phyloP scores from a whole-genome alignment of 2,329 filamentous ascomycete genomes.

The Beauveria australis region DNA sequence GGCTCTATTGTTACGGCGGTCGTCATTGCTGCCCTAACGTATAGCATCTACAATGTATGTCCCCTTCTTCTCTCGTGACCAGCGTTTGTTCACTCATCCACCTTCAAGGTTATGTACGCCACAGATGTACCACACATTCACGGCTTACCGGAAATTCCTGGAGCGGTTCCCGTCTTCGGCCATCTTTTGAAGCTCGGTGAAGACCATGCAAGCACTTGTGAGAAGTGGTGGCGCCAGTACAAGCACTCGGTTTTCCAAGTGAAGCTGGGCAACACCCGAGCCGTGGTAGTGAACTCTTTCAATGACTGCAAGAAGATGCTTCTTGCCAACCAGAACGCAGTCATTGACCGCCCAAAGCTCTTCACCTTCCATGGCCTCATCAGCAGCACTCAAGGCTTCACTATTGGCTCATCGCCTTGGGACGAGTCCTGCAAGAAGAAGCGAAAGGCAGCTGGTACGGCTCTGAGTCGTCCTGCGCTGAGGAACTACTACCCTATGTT shows the following conservation, averaged over 20 bases:
- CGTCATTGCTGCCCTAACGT: background rate
- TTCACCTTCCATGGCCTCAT: slow-evolving; percentile 48
- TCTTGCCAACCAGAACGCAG: slow-evolving; percentile 38
- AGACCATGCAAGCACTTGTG: slow-evolving; percentile 44
- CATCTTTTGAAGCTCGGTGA: slow-evolving; percentile 43
- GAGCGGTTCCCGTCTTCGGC: slow-evolving; percentile 39
- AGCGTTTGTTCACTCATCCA: background rate
- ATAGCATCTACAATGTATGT: background rate
- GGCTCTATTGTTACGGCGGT: background rate
- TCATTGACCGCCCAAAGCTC: slow-evolving; percentile 41
- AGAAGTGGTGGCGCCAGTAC: slow-evolving; percentile 41
- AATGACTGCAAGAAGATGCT: slow-evolving; percentile 43
- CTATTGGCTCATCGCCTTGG: slow-evolving; percentile 46
- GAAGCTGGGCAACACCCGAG: slow-evolving; percentile 42
- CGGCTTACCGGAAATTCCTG: slow-evolving; percentile 41
- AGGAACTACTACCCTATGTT: slow-evolving; percentile 44
- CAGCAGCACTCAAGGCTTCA: slow-evolving; percentile 43
- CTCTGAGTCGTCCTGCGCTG: slow-evolving; percentile 36
- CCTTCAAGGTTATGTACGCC: slow-evolving; percentile 16
- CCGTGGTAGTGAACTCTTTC: slow-evolving; percentile 45
- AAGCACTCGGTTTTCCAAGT: slow-evolving; percentile 42
- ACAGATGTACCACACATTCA: slow-evolving; percentile 42
- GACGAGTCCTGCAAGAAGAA: slow-evolving; percentile 45
- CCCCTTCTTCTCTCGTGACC: no score
- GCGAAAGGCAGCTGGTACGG: slow-evolving; percentile 40